A percentile compares a stretch with the other conserved stretches of the same genome.
Evolutionary conservation across 2,329 filamentous ascomycete genomes (phyloP).

Genomic region (Neodidymelliopsis sp.): DNA sequence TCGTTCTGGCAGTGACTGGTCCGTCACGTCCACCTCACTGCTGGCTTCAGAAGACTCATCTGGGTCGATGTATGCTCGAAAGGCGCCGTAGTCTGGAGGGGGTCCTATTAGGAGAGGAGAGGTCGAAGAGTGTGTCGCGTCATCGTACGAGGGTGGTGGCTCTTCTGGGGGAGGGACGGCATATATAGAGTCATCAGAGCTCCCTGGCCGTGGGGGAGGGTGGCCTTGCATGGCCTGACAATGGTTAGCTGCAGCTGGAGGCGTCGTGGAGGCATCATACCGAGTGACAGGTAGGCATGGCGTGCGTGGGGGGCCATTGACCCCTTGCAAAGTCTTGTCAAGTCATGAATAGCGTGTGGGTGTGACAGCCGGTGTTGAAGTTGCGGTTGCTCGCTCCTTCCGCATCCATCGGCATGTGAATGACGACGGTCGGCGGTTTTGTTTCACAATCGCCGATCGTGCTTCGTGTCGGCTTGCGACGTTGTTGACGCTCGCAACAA

Average conservation of each 20-base stretch:
- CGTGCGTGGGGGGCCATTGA: slow-evolving; percentile 7
- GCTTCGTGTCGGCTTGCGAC: slow-evolving; percentile 31
- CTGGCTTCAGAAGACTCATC: slow-evolving; percentile 41
- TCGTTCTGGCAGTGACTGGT: slow-evolving; percentile 37
- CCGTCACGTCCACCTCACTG: slow-evolving; percentile 35
- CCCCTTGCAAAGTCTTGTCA: background rate
- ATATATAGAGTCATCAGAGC: slow-evolving; percentile 12
- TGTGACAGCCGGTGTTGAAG: slow-evolving; percentile 4
- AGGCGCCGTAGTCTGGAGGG: slow-evolving; percentile 41
- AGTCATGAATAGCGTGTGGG: slow-evolving; percentile 4
- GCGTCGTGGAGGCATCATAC: slow-evolving; percentile 3
- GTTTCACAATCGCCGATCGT: slow-evolving; percentile 18
- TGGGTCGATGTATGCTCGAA: slow-evolving; percentile 35
- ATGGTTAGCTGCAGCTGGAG: slow-evolving; percentile 13
- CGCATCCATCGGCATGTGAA: slow-evolving; percentile 28
- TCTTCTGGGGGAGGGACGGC: slow-evolving; percentile 27
- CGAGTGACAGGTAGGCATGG: slow-evolving; percentile 7
- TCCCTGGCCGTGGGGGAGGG: slow-evolving; percentile 23
- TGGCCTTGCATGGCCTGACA: slow-evolving; percentile 15
- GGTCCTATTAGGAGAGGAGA: slow-evolving; percentile 42
- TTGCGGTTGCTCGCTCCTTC: slow-evolving; percentile 20
- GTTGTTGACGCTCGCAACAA: slow-evolving; percentile 18
- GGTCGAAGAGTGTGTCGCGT: slow-evolving; percentile 33
- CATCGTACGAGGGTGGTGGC: slow-evolving; percentile 46
- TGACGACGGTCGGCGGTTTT: slow-evolving; percentile 21